Evolutionary conservation across 805 yeast genomes (phyloP), one percentile per base, ranked within the genome.

Genomic region (Lipomyces sp.): DNA sequence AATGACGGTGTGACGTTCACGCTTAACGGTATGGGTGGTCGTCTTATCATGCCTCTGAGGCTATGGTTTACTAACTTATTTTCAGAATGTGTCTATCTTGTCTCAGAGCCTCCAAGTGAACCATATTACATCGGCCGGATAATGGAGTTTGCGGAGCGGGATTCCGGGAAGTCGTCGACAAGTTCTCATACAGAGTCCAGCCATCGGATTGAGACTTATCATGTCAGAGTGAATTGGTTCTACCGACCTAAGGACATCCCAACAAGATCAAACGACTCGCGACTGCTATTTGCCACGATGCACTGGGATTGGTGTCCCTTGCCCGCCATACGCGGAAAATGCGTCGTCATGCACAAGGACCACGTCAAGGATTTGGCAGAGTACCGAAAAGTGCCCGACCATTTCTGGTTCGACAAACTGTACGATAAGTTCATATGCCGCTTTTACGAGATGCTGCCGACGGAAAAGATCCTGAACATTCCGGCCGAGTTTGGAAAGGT

Each of bases 31-130:
- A 53, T 7, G 64, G 48, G 28, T 22, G 11, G 10, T 19, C 16
- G 18, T 14, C 34, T 18, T 37, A 11, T 31, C 32, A 14, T 41
- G 16, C 18, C 36, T 14, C 23, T 48, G 16, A 14, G 4, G 2
- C 28, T 37, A 24, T 47, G 18, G 38, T 21, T 34, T n/a, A 28
- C 38, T 19, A 0, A 33, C 13, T 23, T 21, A 8, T 37, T 23
- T 23, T 22, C 14, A 46, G 95, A 89, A 50, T 80, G 74, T 52
- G 83, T 89, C 8, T 89, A 85, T 65, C 81, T 90, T 81, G 76
- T 90, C 11, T 81, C 93, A 56, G 96, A 88, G 66, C 96, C 96
- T 1, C 88, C 96, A 0, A 93, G 95, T 1, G 96, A 88, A 61
- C 97, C 98, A 0, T 93, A 85, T 71, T 86, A 88, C 62, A 78